Base-by-base conservation (phyloP, 2,329 filamentous ascomycete species). In the Allantophomopsis cytisporea region DNA sequence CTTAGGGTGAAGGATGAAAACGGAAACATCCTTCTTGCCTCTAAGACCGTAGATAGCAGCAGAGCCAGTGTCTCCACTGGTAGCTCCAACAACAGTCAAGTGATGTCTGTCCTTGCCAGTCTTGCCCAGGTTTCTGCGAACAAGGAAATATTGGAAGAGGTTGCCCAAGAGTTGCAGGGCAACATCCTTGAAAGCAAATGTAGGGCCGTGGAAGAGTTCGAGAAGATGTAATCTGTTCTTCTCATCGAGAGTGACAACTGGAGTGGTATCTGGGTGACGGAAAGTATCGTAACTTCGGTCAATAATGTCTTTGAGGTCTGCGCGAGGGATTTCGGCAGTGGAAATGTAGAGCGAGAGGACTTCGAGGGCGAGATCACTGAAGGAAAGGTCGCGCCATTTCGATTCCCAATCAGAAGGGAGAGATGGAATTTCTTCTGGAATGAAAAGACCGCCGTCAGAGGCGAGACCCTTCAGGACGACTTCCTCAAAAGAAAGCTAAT, bases 91-190 rank as follows among this genome's bases (percentile, higher is more conserved):
- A 3, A 94, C 84, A 0, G 85, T 88, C 48, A 94, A 65, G 54
- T 91, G 84, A 56, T 91, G 80, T 58, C 53, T 61, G 62, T 67
- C 66, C 51, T 59, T 60, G 7, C 77, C 76, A 20, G 67, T 64
- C 64, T 83, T 85, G 47, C 73, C 75, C 55, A 73, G 54, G 49
- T 91, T 91, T 59, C 74, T 76, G 49, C 83, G 68, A 5, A 80
- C 71, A 11, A 91, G 67, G 59, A 91, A 89, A 59, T 89, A 91
- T 60, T 93, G 84, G 49, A 93, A 96, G 2, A 98, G 68, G 54
- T 98, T 96, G n/a, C 91, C 91, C 2, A 98, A 65, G 55, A 95
- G 91, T 52, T 96, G 89, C 45, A 96, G 67, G 13, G 88, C 88
- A 38, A 88, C 83, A 60, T 96, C 89, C 63, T 96, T 94, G 68